Conservation (phyloP, 805 yeast genomes). For the Teunomyces panamensis region DNA sequence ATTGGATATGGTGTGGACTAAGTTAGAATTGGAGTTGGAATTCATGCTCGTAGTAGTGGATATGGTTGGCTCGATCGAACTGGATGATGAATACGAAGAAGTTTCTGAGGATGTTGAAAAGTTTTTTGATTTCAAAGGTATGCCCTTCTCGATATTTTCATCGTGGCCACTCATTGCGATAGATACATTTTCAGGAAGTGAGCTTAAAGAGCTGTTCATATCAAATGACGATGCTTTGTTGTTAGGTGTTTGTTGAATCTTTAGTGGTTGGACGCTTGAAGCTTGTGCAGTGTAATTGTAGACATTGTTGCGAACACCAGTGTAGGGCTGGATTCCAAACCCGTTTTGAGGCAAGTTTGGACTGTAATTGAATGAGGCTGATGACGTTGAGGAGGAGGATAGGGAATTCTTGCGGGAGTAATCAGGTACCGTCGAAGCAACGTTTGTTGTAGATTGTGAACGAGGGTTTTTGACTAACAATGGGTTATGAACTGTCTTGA, state of each 20-base stretch:
- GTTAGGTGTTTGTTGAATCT: conserved; percentile 4
- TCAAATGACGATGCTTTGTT: conserved; percentile 4
- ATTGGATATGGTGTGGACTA: conserved; percentile 22
- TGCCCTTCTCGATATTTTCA: not conserved
- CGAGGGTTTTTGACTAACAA: conserved; percentile 21
- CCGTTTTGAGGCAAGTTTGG: not conserved
- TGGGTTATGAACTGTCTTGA: conserved; percentile 15
- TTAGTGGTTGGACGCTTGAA: conserved; percentile 1
- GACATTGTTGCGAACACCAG: not conserved
- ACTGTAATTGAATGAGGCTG: not conserved
- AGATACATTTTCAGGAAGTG: not conserved
- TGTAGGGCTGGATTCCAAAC: not conserved
- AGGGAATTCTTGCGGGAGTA: not conserved
- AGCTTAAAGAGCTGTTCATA: conserved; percentile 2
- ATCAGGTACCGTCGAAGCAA: conserved; percentile 4
- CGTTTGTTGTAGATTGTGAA: conserved; percentile 22
- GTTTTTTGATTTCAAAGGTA: not conserved
- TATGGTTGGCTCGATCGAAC: conserved; percentile 6
- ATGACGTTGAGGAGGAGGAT: not conserved
- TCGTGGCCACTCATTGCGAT: too few relatives aligned
- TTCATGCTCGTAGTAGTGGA: conserved; percentile 8
- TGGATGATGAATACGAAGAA: conserved; percentile 5
- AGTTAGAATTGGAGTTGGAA: conserved; percentile 12
- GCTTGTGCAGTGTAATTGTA: conserved; percentile 1
- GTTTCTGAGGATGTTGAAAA: conserved; percentile 1